Evolutionary conservation across 1,284 basidiomycete genomes (phyloP), one percentile per base, ranked within the genome.

Genomic region (Cryptococcus amylolentus): DNA sequence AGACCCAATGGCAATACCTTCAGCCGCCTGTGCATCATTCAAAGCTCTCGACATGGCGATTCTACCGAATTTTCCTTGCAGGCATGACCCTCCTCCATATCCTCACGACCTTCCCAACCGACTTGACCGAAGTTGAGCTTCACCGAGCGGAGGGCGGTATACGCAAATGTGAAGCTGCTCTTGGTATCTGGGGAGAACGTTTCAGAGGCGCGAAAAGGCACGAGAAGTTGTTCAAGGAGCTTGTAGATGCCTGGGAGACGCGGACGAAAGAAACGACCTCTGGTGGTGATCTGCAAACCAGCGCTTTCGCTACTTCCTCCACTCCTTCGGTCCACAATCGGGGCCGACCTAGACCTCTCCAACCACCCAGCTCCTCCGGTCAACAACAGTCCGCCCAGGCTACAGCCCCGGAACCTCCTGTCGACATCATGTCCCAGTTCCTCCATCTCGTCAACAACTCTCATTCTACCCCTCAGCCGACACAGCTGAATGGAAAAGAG

Each of bases 61-160:
- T 68, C 39, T 68, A 68, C 45, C 53, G 65, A 10, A 53, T 66
- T 20, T 68, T 68, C 58, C 47, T 68, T 6, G 64, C 64, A 12
- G 66, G 66, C 42, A 51, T 68, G 40, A 68, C 66, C 2, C 51
- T 68, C 2, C 55, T 68, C n/a, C 66, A 68, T 58, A 35, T 62
- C 52, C 39, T 65, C 50, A 52, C 54, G 23, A 46, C 61, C 31
- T 52, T 54, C 37, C 35, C 52, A 41, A 20, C 52, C 20, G 37
- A 35, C n/a, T 6, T 61, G 31, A 37, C 52, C 38, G 56, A 57
- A 10, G 18, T 44, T 10, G 59, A 64, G 28, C 56, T 53, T 5
- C 39, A 12, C 7, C 54, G 61, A 20, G 61, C 63, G 1, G 50
- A 56, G 18, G 49, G 26, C n/a, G 63, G 63, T 3, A 52, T 68